Percentiles rank a stretch among this genome's conserved stretches.
These are phyloP conservation scores for Pseudozyma tsukubaensis DNA, from an alignment of 1,284 basidiomycete species.

Conservation along the genomic window DNA sequence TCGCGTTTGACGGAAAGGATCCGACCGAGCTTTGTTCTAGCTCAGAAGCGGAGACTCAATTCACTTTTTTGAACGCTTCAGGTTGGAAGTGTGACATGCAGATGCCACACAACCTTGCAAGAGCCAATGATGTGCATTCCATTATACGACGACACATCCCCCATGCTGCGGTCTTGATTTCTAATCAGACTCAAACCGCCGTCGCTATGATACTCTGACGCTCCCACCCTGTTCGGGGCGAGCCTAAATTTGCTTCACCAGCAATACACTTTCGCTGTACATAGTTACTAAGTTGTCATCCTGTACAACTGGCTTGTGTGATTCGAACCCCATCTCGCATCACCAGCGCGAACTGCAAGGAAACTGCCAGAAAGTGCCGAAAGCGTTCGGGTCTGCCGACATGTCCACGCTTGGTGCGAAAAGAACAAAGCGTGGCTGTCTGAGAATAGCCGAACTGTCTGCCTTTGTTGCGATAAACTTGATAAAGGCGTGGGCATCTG, in stretches of 20 bases:
- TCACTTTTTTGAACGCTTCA: no score
- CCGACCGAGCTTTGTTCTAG: slow-evolving; percentile 6
- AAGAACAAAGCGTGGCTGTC: not conserved
- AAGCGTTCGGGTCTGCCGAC: not conserved
- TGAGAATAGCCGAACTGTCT: not conserved
- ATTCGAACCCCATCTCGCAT: no score
- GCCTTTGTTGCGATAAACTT: not conserved
- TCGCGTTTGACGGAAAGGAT: slow-evolving; percentile 1
- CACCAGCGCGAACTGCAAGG: no score
- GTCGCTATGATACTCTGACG: not conserved
- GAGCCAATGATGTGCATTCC: slow-evolving; percentile 29
- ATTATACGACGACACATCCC: slow-evolving; percentile 14
- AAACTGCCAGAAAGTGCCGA: no score
- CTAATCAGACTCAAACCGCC: slow-evolving; percentile 1
- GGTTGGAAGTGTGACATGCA: not conserved
- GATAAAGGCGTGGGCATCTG: not conserved
- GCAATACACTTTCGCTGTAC: no score
- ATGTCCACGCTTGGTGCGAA: not conserved
- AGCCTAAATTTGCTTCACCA: no score
- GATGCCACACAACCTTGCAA: not conserved
- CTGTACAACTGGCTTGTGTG: no score
- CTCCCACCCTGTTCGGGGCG: no score
- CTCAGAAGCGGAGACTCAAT: not conserved
- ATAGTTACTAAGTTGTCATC: no score
- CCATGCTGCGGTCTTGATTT: not conserved